phyloP scores from a whole-genome alignment of 805 yeast species.

The Spathaspora boniae region DNA sequence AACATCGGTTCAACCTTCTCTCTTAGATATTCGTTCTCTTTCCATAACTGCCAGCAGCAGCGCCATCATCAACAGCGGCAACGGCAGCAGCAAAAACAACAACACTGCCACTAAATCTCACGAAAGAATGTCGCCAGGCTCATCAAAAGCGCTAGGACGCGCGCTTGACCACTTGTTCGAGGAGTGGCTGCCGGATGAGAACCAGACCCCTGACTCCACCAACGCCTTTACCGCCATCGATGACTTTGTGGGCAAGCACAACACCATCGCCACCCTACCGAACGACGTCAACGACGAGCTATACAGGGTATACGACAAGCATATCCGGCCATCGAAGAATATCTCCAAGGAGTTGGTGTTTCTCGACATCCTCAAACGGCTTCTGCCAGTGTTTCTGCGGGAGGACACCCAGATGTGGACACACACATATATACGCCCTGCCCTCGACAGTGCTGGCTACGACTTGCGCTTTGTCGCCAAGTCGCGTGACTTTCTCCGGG shows the following conservation, averaged over 20 bases:
- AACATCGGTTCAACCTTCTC: not conserved
- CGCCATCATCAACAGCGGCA: no score
- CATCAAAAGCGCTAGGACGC: slow-evolving; percentile 18
- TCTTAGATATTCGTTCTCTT: not conserved
- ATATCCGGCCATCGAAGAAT: slow-evolving; percentile 25
- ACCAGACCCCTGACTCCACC: slow-evolving; percentile 1
- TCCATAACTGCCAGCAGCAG: not conserved
- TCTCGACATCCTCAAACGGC: slow-evolving; percentile 34
- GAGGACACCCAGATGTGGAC: slow-evolving; percentile 47
- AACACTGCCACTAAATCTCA: not conserved
- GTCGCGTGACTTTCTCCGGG: slow-evolving; percentile 24
- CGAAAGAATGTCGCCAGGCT: slow-evolving; percentile 22
- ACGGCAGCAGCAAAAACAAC: not conserved
- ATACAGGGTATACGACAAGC: slow-evolving; percentile 28
- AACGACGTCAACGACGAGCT: slow-evolving; percentile 34
- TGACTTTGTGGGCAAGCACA: slow-evolving; percentile 27
- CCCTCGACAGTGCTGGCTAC: slow-evolving; percentile 58
- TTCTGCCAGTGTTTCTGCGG: slow-evolving; percentile 25
- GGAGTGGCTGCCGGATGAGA: slow-evolving; percentile 16
- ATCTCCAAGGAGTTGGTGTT: slow-evolving; percentile 34
- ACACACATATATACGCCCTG: slow-evolving; percentile 43
- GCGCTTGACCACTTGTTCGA: slow-evolving; percentile 24
- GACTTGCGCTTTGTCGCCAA: slow-evolving; percentile 35
- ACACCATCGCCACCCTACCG: slow-evolving; percentile 28
- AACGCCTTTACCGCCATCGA: slow-evolving; percentile 10